These are phyloP conservation scores for Tuber magnatum DNA, from an alignment of 495 filamentous ascomycete species.

Conservation along the genomic window DNA sequence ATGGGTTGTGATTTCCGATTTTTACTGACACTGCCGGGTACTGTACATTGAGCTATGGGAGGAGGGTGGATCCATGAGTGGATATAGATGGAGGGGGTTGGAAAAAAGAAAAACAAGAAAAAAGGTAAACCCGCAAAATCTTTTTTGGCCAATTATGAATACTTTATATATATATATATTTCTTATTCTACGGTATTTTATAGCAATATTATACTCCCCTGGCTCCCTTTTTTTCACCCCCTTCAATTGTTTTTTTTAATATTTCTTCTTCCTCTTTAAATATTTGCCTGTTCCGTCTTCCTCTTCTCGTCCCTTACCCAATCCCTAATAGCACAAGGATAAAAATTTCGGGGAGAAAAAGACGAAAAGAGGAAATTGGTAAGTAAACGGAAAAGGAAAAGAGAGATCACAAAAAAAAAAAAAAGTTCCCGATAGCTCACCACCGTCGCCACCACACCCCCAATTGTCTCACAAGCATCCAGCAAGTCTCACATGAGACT, in stretches of 20 bases:
- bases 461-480: slow-evolving; percentile 31
- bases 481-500: slow-evolving; percentile 37
- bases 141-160: not conserved
- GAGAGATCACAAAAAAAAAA: not conserved
- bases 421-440: not conserved
- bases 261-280: not conserved
- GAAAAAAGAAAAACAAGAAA: not conserved
- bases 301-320: not conserved
- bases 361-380: not conserved
- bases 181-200: not conserved
- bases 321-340: not conserved
- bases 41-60: not conserved
- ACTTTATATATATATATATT: not conserved
- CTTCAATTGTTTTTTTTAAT: not conserved
- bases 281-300: not conserved
- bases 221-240: not conserved
- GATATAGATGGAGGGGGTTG: not conserved
- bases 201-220: not conserved
- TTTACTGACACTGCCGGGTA: not conserved
- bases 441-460: slow-evolving; percentile 12
- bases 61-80: not conserved
- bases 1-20: not conserved
- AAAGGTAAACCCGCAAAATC: not conserved
- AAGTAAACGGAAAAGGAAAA: not conserved
- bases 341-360: not conserved